Evolutionary conservation across 2,329 filamentous ascomycete species (phyloP).

Genomic region (Ophiocordyceps camponoti-leonardi): DNA sequence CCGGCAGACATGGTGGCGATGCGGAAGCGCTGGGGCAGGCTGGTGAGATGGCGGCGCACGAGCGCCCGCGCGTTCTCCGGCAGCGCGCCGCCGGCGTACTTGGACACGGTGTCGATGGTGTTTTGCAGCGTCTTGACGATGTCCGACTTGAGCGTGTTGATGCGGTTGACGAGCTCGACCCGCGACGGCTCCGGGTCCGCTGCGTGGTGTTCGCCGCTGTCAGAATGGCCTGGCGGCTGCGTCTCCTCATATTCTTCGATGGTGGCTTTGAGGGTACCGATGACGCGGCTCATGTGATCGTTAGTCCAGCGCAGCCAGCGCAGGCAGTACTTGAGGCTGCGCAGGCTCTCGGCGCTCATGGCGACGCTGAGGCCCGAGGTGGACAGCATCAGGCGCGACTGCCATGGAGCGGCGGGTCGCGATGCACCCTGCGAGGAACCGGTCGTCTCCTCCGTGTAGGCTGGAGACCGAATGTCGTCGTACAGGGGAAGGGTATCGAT

Average conservation of each 20-base stretch:
- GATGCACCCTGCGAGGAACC: slow-evolving; percentile 9
- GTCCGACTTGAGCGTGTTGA: slow-evolving; percentile 51
- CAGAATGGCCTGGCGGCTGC: slow-evolving; percentile 3
- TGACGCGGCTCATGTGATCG: slow-evolving; percentile 58
- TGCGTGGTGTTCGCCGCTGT: background rate
- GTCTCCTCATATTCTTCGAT: slow-evolving; percentile 62
- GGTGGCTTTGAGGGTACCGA: slow-evolving; percentile 55
- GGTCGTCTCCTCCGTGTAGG: slow-evolving; percentile 45
- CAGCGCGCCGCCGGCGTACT: slow-evolving; percentile 78
- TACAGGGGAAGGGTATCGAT: slow-evolving; percentile 70
- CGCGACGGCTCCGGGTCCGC: slow-evolving; percentile 13
- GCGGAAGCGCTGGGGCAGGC: slow-evolving; percentile 68
- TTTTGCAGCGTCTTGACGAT: slow-evolving; percentile 65
- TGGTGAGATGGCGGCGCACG: slow-evolving; percentile 70
- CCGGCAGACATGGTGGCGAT: slow-evolving; percentile 39
- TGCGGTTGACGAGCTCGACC: slow-evolving; percentile 37
- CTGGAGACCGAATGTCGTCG: slow-evolving; percentile 59
- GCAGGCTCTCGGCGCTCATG: slow-evolving; percentile 75
- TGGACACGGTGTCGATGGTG: slow-evolving; percentile 71
- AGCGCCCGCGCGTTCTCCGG: slow-evolving; percentile 76
- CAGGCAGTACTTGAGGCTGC: slow-evolving; percentile 71
- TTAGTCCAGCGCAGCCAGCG: slow-evolving; percentile 69
- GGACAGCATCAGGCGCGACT: slow-evolving; percentile 70
- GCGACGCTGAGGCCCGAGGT: slow-evolving; percentile 83
- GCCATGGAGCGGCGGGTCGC: slow-evolving; percentile 37